These are phyloP conservation scores for Epichloe gansuensis DNA, from an alignment of 2,329 filamentous ascomycete species.

Conservation along the genomic window DNA sequence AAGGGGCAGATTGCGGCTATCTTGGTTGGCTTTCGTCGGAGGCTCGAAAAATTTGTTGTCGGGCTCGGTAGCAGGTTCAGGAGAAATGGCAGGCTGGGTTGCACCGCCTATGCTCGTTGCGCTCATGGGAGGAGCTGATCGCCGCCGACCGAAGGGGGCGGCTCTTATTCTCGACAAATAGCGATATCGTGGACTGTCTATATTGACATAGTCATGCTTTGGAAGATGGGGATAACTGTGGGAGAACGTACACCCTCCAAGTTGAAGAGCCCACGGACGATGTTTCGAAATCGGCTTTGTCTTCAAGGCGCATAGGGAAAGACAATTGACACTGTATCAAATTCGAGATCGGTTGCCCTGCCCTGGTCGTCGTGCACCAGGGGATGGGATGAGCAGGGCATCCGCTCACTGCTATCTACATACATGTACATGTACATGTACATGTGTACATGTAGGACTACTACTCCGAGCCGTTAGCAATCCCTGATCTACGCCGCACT, in stretches of 20 bases:
- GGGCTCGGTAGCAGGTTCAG: neutral
- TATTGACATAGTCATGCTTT: neutral
- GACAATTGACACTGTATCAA: neutral
- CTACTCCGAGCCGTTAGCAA: neutral
- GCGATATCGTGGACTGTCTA: neutral
- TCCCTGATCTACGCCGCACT: slow-evolving; percentile 1
- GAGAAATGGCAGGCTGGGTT: slow-evolving; percentile 1
- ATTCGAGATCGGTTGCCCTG: neutral
- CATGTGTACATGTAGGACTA: too few relatives aligned
- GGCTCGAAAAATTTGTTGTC: neutral
- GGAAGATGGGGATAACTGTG: neutral
- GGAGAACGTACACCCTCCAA: neutral
- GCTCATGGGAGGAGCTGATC: slow-evolving; percentile 2
- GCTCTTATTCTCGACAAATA: neutral
- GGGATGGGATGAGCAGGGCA: neutral
- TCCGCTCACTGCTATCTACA: neutral
- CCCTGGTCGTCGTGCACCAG: neutral
- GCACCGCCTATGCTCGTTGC: slow-evolving; percentile 2
- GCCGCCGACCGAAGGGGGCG: neutral
- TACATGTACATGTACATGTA: too few relatives aligned
- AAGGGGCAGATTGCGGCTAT: neutral
- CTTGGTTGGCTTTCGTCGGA: neutral
- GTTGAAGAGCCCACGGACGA: neutral
- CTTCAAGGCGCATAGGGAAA: neutral
- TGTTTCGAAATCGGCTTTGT: neutral